Evolutionary conservation across 768 basidiomycete genomes (phyloP), one percentile per base, ranked within the genome.

Genomic region (Leccinum boreale): DNA sequence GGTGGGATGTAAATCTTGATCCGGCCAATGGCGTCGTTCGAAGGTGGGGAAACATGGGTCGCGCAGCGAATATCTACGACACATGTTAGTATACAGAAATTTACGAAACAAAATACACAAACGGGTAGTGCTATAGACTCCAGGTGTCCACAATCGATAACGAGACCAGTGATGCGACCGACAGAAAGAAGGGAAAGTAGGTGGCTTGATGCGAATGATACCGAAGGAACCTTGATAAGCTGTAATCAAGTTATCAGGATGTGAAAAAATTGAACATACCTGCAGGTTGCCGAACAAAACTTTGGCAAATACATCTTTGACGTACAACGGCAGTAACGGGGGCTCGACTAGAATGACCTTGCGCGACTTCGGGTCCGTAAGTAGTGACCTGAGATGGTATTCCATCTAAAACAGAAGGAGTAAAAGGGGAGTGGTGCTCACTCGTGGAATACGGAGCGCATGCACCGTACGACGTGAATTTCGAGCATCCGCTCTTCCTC

Each of bases 331-430:
- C 17, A 98, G 76, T 23, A 96, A 75, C 1, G 96, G 91, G 70
- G 93, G 90, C 73, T 98, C 97, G 6, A 96, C 78, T 21, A 99
- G 65, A 53, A 98, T 92, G 53, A 99, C 89, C 73, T 97, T 98
- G 55, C 97, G 85, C 29, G 94, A 87, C 72, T 94, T 96, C 2
- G 97, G 91, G 68, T 98, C 97, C 64, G 93, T 91, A 71, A 98
- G 80, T 49, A 99, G 79, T 51, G 92, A 92, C 70, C 94, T 96
- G 73, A 58, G 28, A 67, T 56, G 60, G 55, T 61, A 50, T 67
- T 65, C 53, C 17, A 49, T 45, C 3, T 49, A 70, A 65, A 59
- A 59, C 45, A 47, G 35, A 31, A 50, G 42, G 9, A 53, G 14
- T 36, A 39, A 44, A 52, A 53, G 14, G 57, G 42, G 9, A 50